Base-by-base conservation (phyloP, 2,329 filamentous ascomycete species). In the Trichocomaceae sp. region DNA sequence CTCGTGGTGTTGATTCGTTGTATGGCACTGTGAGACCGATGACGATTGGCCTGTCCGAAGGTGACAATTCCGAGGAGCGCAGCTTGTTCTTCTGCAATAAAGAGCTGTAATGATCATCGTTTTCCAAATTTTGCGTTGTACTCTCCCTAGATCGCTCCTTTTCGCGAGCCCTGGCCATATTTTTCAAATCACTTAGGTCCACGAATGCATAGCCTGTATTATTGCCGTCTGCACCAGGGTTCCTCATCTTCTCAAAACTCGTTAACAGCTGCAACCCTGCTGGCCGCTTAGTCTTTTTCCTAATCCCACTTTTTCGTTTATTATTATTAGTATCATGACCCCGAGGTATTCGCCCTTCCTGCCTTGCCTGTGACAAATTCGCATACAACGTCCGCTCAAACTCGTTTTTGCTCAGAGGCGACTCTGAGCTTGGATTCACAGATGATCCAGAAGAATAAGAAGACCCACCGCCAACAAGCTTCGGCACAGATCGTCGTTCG, bases 1-100 rank as follows among this genome's bases (percentile, higher is more conserved):
- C 56, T 17, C 17, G 60, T 54, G 29, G 58, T 61, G 51, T 26
- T 17, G 52, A 45, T 47, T 72, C 67, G 42, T 68, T 58, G 44
- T 62, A 63, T 29, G 74, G 70, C 17, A 77, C 64, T 4, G 67
- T 70, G 9, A 76, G 66, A 10, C 76, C 75, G 52, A 78, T 78
- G 56, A 75, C 67, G 15, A 78, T 73, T 12, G 73, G 69, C 12
- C 73, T 63, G 56, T 75, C 73, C 1, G 72, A 74, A 2, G 75
- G 74, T 3, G 75, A 77, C 5, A 76, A 58, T 6, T 67, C 70
- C 37, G 68, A 59, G n/a, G 60, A 64, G 54, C 67, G 51, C 8
- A 31, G 29, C 54, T 12, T 26, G 53, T 29, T 10, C 23, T 8
- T 26, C 10, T 56, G 20, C 55, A 51, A 33, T 59, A 55, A 23